Percentiles rank a stretch among this genome's conserved stretches.
These are phyloP conservation scores for Favolaschia claudopus DNA, from an alignment of 768 basidiomycete genomes.

Conservation along the genomic window DNA sequence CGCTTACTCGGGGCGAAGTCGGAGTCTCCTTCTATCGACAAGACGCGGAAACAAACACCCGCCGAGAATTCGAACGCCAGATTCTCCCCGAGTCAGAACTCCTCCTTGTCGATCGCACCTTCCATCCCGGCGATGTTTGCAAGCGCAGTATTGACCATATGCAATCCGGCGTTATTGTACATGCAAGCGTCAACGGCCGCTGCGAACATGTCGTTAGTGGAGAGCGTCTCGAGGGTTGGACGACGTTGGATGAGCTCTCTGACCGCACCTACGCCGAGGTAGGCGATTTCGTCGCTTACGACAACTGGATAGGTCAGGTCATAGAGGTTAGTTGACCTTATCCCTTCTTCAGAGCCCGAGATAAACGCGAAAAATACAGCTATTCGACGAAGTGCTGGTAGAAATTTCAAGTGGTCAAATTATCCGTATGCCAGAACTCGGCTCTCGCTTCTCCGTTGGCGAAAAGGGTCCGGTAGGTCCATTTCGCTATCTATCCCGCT, in stretches of 20 bases:
- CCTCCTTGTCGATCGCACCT: constrained; percentile 74
- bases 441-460: constrained; percentile 77
- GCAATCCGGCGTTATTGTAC: constrained; percentile 77
- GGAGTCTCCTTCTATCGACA: constrained; percentile 68
- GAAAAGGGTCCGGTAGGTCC: constrained; percentile 73
- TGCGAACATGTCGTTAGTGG: constrained; percentile 79
- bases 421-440: constrained; percentile 79
- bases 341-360: constrained; percentile 15
- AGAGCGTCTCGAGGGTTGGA: constrained; percentile 69
- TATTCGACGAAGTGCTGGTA: constrained; percentile 84
- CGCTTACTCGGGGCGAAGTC: constrained; percentile 80
- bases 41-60: constrained; percentile 40
- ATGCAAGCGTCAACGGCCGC: constrained; percentile 66
- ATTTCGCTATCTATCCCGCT: not conserved
- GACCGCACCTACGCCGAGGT: constrained; percentile 68
- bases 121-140: constrained; percentile 83
- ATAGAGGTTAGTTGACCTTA: constrained; percentile 66
- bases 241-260: constrained; percentile 62
- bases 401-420: constrained; percentile 70
- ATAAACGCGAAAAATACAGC: constrained; percentile 47
- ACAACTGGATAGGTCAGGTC: constrained; percentile 91
- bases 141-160: constrained; percentile 81
- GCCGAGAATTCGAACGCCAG: constrained; percentile 56
- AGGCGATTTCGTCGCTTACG: constrained; percentile 82
- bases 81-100: constrained; percentile 78